Percentiles rank a stretch among this genome's conserved stretches.
These are phyloP conservation scores for Rhododendron mucronatum DNA, from an alignment of 148 eudicot genomes.

Conservation along the genomic window DNA sequence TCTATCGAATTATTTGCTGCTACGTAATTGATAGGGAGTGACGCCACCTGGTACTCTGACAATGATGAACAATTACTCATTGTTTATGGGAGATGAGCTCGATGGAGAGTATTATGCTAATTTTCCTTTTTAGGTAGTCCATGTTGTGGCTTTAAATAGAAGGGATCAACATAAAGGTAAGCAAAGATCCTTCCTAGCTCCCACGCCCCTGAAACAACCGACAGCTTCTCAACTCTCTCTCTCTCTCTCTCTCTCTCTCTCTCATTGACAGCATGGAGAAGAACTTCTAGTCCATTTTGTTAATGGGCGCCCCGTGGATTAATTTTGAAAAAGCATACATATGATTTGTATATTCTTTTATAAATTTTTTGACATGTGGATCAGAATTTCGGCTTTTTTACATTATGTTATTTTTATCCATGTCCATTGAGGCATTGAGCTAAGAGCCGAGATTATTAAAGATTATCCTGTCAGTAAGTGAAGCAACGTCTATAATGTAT, in stretches of 20 bases:
- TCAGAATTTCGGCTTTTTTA: neutral
- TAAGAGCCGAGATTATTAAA: too few species aligned
- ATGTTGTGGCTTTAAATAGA: constrained; percentile 25
- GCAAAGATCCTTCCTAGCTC: constrained; percentile 5
- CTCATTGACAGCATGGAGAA: neutral
- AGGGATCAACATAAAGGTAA: constrained; percentile 19
- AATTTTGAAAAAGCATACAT: neutral
- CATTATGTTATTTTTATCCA: too few species aligned
- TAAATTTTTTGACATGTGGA: neutral
- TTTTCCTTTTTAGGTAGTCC: constrained; percentile 32
- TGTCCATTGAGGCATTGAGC: too few species aligned
- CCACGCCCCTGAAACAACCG: constrained; percentile 27
- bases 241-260: neutral
- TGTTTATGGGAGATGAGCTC: constrained; percentile 4
- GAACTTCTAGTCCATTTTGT: too few species aligned
- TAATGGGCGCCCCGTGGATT: neutral
- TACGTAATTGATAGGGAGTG: too few species aligned
- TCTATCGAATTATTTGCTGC: too few species aligned
- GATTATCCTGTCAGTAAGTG: neutral
- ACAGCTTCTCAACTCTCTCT: constrained; percentile 17
- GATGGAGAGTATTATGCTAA: constrained; percentile 9
- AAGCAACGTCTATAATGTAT: neutral
- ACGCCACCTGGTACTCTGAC: neutral
- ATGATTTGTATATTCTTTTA: neutral
- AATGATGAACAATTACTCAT: neutral